Base-by-base conservation (phyloP, 2,329 filamentous ascomycete genomes). In the Aspergillus tubingensis region DNA sequence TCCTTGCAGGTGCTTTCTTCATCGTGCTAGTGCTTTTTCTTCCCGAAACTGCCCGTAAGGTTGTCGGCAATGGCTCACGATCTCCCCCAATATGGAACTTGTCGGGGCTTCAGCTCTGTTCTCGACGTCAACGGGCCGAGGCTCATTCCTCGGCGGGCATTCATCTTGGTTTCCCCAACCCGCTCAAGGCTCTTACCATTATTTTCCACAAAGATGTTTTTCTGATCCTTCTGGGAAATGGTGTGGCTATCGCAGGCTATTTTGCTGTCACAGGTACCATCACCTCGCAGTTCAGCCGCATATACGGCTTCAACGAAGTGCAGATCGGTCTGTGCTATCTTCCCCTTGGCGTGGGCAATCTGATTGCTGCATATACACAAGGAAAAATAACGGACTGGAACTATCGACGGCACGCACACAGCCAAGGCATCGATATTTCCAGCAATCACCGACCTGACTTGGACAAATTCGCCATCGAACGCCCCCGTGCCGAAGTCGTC, bases 1-100 rank as follows among this genome's bases (percentile, higher is more conserved):
- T 90, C 38, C 76, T 75, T 2, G 66, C 74, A 0, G 72, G 69
- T 3, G 70, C 76, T 0, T 86, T 83, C 72, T 75, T 89, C 39
- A 61, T 88, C 2, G 79, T 82, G 0, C 84, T 86, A 59, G 67
- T 80, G 3, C 19, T 66, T 3, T 36, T 61, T 3, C 39, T 61
- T 6, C 61, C 61, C 0, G 58, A 63, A 36, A 63, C 61, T 2
- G 47, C 50, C 19, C 58, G 61, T 1, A 17, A 21, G 8, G 41
- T 63, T 1, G 58, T 63, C n/a, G 58, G 58, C 3, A 56, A 63
- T 38, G 61, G 61, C 8, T 60, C 57, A 2, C 25, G 43, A 3
- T 10, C 43, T 5, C 43, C 57, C 4, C 43, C 51, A 8, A 8
- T 8, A 17, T 60, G 52, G 58, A 56, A 56, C 32, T 23, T 23